Base-by-base conservation (phyloP, 2,329 filamentous ascomycete genomes). In the Hypocreales sp. region DNA sequence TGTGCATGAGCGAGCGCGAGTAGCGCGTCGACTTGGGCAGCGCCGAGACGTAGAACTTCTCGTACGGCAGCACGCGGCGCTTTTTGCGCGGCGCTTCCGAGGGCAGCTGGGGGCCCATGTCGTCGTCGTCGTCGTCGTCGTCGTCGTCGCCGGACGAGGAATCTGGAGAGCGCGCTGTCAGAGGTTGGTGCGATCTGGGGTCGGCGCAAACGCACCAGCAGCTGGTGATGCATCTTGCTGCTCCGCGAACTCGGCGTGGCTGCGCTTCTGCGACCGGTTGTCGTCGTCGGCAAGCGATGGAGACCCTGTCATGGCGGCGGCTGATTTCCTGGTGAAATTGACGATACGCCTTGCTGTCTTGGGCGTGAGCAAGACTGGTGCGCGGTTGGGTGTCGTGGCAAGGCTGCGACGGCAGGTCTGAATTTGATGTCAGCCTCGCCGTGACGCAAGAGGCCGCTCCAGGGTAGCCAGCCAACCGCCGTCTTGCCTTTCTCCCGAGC, bases 1-100 rank as follows among this genome's bases (percentile, higher is more conserved):
- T 86, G 66, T 98, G 90, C 92, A 98, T 98, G 45, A 98, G 64
- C 24, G 90, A 95, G 47, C 86, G 92, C 32, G 80, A 92, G 56
- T 98, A 98, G 24, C 82, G 78, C 20, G 65, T 45, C 13, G 82
- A 80, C 27, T 70, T 71, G 5, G 90, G 90, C 20, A 98, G 67
- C 21, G 90, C 87, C 32, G 82, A 81, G 36, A 95, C 62, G 55
- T 94, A 95, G 43, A 95, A 74, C 51, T 90, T 93, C 56, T 95
- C 87, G 58, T 94, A 87, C 2, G 82, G 83, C 3, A 98, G 72
- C 41, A 81, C 81, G 42, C 86, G 72, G 36, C 81, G 76, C 59
- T 93, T 94, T 67, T 92, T 92, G 61, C 87, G 87, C 29, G 74
- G 79, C 3, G 76, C 75, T 26, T 75, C 68, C 2, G 83, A 79